Base-by-base conservation (phyloP, 306 rosid species). In the Sophora flavescens region DNA sequence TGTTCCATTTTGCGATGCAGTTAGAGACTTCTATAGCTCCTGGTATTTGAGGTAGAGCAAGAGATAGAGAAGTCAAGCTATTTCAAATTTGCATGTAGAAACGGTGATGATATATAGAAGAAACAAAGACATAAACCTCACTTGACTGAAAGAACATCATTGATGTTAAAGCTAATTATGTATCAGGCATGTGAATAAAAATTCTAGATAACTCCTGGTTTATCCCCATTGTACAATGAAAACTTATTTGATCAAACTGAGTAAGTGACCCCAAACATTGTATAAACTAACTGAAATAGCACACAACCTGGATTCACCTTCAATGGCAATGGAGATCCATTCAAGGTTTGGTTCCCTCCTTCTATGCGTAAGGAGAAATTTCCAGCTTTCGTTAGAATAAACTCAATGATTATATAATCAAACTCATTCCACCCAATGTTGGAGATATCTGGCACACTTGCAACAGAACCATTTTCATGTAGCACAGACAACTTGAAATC, bases 251-350 rank as follows among this genome's bases (percentile, higher is more conserved):
- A 35, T 2, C 54, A 33, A 32, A 15, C 15, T n/a, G 9, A 36
- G 32, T 42, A 9, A 35, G 15, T 77, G 30, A 71, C 44, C 4
- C 51, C 47, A 11, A 56, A 22, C 42, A 50, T 14, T 6, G 60
- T 4, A 12, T 15, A 65, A 26, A 41, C 68, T 56, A 3, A 59
- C 33, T 74, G 68, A 62, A 42, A 51, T 72, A 59, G 35, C 15
- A 66, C 77, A 63, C 73, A 81, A 90, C 98, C 98, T 91, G 95
- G 93, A 60, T 84, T 91, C 83, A 88, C 97, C 83, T 71, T 88
- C 73, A 93, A 79, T 14, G 89, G 87, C 44, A 93, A 78, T 16
- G 97, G 97, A 81, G 89, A 83, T 45, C 88, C 97, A 42, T 74
- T 87, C 82, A 91, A 65, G 64, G 91, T 87, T 83, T 88, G 93